These are phyloP conservation scores for Fraxinus paxiana DNA, from an alignment of 305 asterid genomes.

Conservation along the genomic window DNA sequence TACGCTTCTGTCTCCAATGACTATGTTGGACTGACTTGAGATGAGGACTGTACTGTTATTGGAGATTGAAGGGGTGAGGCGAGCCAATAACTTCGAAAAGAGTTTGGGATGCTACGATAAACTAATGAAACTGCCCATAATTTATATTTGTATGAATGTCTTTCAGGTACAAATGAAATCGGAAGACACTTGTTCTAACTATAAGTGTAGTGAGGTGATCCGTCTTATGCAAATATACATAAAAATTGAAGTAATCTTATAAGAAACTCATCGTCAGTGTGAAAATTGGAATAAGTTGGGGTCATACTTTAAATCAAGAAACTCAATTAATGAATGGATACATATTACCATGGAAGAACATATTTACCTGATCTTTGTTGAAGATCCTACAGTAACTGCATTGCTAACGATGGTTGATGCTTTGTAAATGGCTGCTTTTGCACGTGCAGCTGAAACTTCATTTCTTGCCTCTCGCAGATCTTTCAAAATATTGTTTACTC, in stretches of 20 bases:
- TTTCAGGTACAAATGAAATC: not conserved
- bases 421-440: slow-evolving; percentile 82
- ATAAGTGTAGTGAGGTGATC: not conserved
- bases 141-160: not conserved
- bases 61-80: not conserved
- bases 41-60: not conserved
- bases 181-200: not conserved
- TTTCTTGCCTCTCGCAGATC: slow-evolving; percentile 67
- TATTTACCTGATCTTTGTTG: slow-evolving; percentile 51
- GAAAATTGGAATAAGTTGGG: not conserved
- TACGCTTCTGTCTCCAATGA: not conserved
- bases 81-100: not conserved
- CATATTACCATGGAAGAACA: not conserved
- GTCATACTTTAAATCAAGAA: not conserved
- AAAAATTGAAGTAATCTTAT: not conserved
- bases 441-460: slow-evolving; percentile 68
- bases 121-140: not conserved
- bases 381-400: slow-evolving; percentile 55
- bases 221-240: not conserved
- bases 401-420: slow-evolving; percentile 59
- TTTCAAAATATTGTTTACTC: slow-evolving; percentile 75
- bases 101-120: not conserved
- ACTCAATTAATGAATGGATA: not conserved
- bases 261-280: not conserved
- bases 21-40: not conserved